phyloP scores from a whole-genome alignment of 2,329 filamentous ascomycete genomes.

The Colletotrichum sp. region DNA sequence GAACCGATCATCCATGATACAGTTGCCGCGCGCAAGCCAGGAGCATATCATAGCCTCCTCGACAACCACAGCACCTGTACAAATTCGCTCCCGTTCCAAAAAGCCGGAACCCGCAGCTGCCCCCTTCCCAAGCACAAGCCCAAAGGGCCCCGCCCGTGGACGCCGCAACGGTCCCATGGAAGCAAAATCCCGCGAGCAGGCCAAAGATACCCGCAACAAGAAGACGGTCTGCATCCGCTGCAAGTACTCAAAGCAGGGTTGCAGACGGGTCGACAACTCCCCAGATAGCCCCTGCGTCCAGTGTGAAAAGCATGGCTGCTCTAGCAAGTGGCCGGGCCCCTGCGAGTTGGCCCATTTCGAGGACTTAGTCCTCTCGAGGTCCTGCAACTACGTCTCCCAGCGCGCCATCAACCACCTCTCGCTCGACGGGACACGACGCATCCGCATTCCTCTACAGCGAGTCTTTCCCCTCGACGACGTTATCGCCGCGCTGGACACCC shows the following conservation, averaged over 20 bases:
- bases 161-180: constrained; percentile 17
- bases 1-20: background rate
- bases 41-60: background rate
- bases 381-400: constrained; percentile 50
- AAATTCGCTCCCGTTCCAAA: background rate
- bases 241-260: constrained; percentile 18
- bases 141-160: constrained; percentile 1
- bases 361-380: constrained; percentile 46
- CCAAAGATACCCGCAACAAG: constrained; percentile 18
- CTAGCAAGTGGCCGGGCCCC: constrained; percentile 26
- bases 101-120: background rate
- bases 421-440: constrained; percentile 33
- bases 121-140: background rate
- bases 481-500: constrained; percentile 37
- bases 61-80: background rate
- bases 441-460: constrained; percentile 43
- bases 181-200: background rate
- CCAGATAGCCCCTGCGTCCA: constrained; percentile 6
- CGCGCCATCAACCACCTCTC: constrained; percentile 45
- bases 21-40: background rate
- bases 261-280: background rate
- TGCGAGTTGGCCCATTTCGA: constrained; percentile 47
- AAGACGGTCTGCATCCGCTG: constrained; percentile 23
- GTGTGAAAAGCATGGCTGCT: constrained; percentile 6
- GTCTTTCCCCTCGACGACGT: constrained; percentile 42